These are phyloP conservation scores for Quercus gilva DNA, from an alignment of 306 rosid species.

Conservation along the genomic window DNA sequence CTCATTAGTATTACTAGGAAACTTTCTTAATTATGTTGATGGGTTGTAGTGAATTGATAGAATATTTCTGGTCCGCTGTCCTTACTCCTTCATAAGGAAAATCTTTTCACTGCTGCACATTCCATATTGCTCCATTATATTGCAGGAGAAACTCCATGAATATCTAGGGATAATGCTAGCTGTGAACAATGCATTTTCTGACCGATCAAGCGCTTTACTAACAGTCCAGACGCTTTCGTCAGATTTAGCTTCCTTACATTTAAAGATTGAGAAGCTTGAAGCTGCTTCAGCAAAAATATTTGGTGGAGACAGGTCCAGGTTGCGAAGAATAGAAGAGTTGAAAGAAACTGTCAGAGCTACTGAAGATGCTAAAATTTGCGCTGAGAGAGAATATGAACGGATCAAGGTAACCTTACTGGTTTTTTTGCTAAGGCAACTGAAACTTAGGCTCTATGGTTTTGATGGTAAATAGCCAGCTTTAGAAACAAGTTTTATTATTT, in stretches of 20 bases:
- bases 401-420: conserved; percentile 62
- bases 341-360: conserved; percentile 64
- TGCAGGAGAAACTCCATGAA: conserved; percentile 78
- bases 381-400: conserved; percentile 73
- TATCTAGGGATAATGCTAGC: conserved; percentile 95
- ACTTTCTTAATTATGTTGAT: background rate
- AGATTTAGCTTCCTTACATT: conserved; percentile 61
- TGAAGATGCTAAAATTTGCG: conserved; percentile 71
- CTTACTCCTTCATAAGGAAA: background rate
- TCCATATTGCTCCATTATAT: background rate
- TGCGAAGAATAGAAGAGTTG: conserved; percentile 76
- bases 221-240: conserved; percentile 94
- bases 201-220: conserved; percentile 81
- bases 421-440: background rate
- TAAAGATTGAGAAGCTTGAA: conserved; percentile 80
- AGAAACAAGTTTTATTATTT: background rate
- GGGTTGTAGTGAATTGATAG: background rate
- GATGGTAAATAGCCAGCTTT: background rate
- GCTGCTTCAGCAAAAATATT: conserved; percentile 85
- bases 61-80: background rate
- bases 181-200: conserved; percentile 76
- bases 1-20: background rate
- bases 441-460: background rate
- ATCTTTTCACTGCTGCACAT: background rate
- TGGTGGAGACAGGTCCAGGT: conserved; percentile 89